These are phyloP conservation scores for Symmetrospora coprosmae DNA, from an alignment of 768 basidiomycete genomes.

Conservation along the genomic window DNA sequence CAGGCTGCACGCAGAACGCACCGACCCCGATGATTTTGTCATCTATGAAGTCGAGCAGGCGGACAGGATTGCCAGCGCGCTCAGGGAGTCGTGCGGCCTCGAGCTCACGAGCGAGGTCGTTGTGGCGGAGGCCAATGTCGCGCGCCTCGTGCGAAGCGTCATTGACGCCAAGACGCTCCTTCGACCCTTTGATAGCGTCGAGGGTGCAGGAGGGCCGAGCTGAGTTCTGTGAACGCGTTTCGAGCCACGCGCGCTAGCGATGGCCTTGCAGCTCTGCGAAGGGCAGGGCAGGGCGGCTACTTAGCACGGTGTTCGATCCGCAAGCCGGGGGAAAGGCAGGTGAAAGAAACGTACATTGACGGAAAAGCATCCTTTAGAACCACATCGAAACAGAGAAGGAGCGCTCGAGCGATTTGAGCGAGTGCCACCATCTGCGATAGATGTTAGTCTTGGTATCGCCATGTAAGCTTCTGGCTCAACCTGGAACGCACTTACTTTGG, in stretches of 20 bases:
- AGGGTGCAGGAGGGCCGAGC: no score
- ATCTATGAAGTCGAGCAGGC: slow-evolving; percentile 89
- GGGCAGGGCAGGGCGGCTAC: no score
- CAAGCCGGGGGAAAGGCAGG: background rate
- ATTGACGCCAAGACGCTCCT: slow-evolving; percentile 38
- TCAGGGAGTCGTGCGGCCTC: slow-evolving; percentile 69
- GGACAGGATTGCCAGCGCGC: slow-evolving; percentile 63
- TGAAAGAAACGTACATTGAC: no score
- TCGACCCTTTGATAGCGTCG: background rate
- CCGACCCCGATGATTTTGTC: slow-evolving; percentile 82
- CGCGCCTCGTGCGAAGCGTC: slow-evolving; percentile 68
- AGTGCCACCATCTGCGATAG: slow-evolving; percentile 67
- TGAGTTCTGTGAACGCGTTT: no score
- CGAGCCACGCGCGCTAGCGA: no score
- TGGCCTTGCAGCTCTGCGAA: no score
- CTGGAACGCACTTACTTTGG: slow-evolving; percentile 43
- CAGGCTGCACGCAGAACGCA: slow-evolving; percentile 35
- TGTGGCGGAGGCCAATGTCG: slow-evolving; percentile 82
- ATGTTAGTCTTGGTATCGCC: background rate
- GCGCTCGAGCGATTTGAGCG: slow-evolving; percentile 34
- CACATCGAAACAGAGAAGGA: slow-evolving; percentile 32
- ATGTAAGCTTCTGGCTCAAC: background rate
- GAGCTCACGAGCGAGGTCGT: slow-evolving; percentile 82
- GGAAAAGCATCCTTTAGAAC: slow-evolving; percentile 31
- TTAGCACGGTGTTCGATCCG: no score